Base-by-base conservation (phyloP, 2,329 filamentous ascomycete species). In the Colletotrichum graminicola region DNA sequence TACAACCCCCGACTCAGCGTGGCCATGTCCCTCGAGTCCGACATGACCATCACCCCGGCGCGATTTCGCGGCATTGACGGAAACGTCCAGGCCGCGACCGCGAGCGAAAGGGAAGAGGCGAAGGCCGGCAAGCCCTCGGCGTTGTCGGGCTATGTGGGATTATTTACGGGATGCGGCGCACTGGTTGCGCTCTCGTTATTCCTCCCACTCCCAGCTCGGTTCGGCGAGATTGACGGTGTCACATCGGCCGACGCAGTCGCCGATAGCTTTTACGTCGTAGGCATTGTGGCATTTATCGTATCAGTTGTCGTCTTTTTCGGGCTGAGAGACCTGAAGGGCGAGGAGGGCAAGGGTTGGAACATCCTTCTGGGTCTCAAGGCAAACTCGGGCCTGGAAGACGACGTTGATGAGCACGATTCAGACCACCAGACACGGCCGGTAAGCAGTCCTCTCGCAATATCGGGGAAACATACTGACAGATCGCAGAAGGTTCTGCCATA, bases 161-260 rank as follows among this genome's bases (percentile, higher is more conserved):
- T 97, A 70, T 97, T 97, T 79, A 97, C 96, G 10, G 96, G 96
- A 32, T 94, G 93, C 76, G 96, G 96, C 72, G 96, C 96, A 18
- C 86, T 99, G 6, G 87, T 99, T 5, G 94, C 96, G 14, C 84
- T 99, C 39, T 82, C 86, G 0, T 77, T 96, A 43, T 98, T 99
- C 78, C 86, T 99, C 18, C 96, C 95, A 7, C 87, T 99, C 23
- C 96, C 96, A 0, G 92, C 94, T 2, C 88, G 88, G 43, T 97
- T 98, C 78, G 87, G 87, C 34, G 89, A 92, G 76, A 85, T 91
- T 36, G 85, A 90, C 51, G 93, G 92, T n/a, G 86, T 92, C 12
- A 92, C 91, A 0, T 91, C 92, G 26, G 90, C 89, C 1, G 84
- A 92, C 74, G 93, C 95, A 2, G 90, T 99, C 12, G 90, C 91